Evolutionary conservation across 2,329 filamentous ascomycete species (phyloP).

Genomic region (Fusarium virguliforme): DNA sequence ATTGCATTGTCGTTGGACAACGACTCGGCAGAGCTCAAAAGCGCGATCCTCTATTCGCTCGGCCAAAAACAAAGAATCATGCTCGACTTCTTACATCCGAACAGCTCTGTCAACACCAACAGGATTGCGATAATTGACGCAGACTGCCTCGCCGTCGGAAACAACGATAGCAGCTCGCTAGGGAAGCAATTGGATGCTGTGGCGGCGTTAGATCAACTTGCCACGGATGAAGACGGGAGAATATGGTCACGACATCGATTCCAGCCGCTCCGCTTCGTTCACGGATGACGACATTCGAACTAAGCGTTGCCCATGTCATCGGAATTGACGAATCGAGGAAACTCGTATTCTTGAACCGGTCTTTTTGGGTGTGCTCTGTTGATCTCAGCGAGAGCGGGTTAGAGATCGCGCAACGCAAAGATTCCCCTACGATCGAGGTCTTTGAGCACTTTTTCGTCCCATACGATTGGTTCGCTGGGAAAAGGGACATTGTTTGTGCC

Average conservation of each 20-base stretch:
- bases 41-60: conserved; percentile 37
- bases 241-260: not conserved
- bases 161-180: not conserved
- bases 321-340: conserved; percentile 56
- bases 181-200: conserved; percentile 12
- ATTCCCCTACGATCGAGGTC: not conserved
- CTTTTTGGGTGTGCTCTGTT: conserved; percentile 37
- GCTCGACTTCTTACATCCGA: conserved; percentile 26
- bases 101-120: conserved; percentile 6
- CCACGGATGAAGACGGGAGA: conserved; percentile 4
- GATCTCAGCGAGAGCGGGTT: conserved; percentile 21
- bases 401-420: conserved; percentile 11
- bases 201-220: conserved; percentile 14
- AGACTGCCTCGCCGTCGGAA: conserved; percentile 17
- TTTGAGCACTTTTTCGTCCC: conserved; percentile 37
- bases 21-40: conserved; percentile 44
- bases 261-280: conserved; percentile 11
- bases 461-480: conserved; percentile 35
- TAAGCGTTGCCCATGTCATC: conserved; percentile 38
- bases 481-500: conserved; percentile 25
- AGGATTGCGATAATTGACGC: conserved; percentile 31
- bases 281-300: conserved; percentile 9
- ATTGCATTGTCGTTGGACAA: conserved; percentile 25
- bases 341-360: conserved; percentile 52
- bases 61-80: conserved; percentile 36